Base-by-base conservation (phyloP, 768 basidiomycete species). In the Rhodosporidiobolus sp. region DNA sequence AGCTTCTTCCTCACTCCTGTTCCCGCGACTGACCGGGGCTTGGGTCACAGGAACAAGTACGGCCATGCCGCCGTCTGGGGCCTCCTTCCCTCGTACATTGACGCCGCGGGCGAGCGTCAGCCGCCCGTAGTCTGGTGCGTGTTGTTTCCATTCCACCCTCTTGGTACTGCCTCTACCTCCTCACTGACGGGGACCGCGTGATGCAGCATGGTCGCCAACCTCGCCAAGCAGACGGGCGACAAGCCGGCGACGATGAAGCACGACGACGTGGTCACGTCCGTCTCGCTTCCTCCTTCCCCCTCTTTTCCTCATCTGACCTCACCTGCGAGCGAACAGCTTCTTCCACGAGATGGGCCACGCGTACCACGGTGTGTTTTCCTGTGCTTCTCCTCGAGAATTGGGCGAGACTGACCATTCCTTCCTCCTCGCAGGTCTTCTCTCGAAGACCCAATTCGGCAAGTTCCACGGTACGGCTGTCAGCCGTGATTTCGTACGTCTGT, bases 11-110 rank as follows among this genome's bases (percentile, higher is more conserved):
- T 32, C 16, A 3, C 4, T 30, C 28, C 6, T 35, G 38, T 22
- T 24, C 26, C 35, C 26, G 19, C 53, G 56, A 6, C 35, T 57
- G 12, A 4, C 54, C 12, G 38, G 38, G 8, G 38, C 38, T 43
- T 43, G 38, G 14, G 8, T 43, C 7, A 43, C 38, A 43, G 28
- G 24, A 16, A 85, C 59, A 93, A 92, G 79, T 94, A 92, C 80
- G 86, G 89, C 19, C 91, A 94, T 82, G 92, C 92, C 0, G 91
- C 91, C 1, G 91, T 93, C 3, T 94, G 90, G 19, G 19, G 19
- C 17, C 48, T 49, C 17, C 48, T 49, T 49, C 48, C 48, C 10
- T 19, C 48, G 4, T 49, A 49, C 24, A 19, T 24, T 19, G 17
- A 19, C 19, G 19, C 48, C 48, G 8, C 17, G 24, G 19, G 24